Evolutionary conservation across 345 rosid genomes (phyloP).

Genomic region (Gossypium sturtianum): DNA sequence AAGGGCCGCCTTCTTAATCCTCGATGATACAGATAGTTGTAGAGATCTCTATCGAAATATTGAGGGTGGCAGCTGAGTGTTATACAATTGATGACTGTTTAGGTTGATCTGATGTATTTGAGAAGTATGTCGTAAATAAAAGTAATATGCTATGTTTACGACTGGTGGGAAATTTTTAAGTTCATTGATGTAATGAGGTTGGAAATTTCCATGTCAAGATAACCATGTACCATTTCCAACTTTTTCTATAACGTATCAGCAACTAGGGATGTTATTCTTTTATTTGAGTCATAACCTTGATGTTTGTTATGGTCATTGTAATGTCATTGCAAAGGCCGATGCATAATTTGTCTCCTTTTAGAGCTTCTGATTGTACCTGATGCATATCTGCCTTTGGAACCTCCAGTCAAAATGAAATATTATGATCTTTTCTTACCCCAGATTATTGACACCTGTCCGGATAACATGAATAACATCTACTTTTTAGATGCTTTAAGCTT

Average conservation of each 20-base stretch:
- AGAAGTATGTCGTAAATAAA: neutral
- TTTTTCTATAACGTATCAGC: neutral
- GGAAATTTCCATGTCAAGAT: neutral
- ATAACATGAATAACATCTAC: neutral
- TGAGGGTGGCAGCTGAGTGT: neutral
- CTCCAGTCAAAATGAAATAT: neutral
- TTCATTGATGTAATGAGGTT: neutral
- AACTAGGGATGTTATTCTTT: neutral
- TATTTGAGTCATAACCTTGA: neutral
- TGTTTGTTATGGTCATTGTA: neutral
- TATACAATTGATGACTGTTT: neutral
- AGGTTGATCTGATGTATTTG: neutral
- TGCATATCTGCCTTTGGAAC: neutral
- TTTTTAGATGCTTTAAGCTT: neutral
- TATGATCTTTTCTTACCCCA: neutral
- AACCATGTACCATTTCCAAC: neutral
- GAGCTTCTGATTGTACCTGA: neutral
- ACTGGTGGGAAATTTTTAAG: neutral
- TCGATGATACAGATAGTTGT: neutral
- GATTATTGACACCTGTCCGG: neutral
- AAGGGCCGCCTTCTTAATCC: neutral
- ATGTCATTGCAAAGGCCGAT: neutral
- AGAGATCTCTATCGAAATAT: neutral
- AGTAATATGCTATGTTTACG: neutral
- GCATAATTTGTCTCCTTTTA: neutral